Evolutionary conservation across 352 stramenopile genomes (phyloP), one percentile per base, ranked within the genome.

Genomic region (Aphanomyces astaci): DNA sequence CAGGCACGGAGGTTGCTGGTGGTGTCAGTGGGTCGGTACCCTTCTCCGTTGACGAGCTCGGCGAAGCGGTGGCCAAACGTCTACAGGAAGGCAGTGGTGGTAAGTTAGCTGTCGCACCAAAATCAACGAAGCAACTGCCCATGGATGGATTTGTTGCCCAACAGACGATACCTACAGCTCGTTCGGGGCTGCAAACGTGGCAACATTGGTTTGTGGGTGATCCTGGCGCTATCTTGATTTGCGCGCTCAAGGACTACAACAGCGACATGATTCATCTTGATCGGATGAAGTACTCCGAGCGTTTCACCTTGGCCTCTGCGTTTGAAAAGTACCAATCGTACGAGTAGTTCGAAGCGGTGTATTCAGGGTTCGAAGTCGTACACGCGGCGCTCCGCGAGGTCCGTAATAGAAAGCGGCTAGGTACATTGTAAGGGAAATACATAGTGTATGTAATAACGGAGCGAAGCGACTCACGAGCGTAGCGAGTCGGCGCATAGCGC

Each of bases 181-280:
- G 51, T 22, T 59, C 51, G 17, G 51, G 51, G 7, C 51, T 32
- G 7, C 51, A 59, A 59, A 25, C 51, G 13, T 59, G 51, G 51
- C 51, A 59, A n/a, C 51, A 59, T 11, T 59, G 51, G 51, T 59
- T 59, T 19, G 51, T 59, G 4, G 24, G 15, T 25, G 51, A 59
- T 33, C 51, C 51, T 22, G 51, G 51, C 15, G 24, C 51, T 36
- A 25, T 15, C 7, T 28, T 59, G 28, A 25, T 59, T 4, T 59
- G 51, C 33, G 51, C 51, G 4, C 33, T 59, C 15, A 59, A 59
- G 33, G 51, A 59, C 51, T 59, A 59, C 51, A 59, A 30, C 17
- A 59, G 51, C 51, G 24, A 59, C 17, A 59, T 59, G 51, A 59
- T 59, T 59, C 51, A 25, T 36, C 17, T 15, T 33, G 51, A 59